These are phyloP conservation scores for Globisporangium megalacanthum DNA, from an alignment of 352 stramenopile species.

Conservation along the genomic window DNA sequence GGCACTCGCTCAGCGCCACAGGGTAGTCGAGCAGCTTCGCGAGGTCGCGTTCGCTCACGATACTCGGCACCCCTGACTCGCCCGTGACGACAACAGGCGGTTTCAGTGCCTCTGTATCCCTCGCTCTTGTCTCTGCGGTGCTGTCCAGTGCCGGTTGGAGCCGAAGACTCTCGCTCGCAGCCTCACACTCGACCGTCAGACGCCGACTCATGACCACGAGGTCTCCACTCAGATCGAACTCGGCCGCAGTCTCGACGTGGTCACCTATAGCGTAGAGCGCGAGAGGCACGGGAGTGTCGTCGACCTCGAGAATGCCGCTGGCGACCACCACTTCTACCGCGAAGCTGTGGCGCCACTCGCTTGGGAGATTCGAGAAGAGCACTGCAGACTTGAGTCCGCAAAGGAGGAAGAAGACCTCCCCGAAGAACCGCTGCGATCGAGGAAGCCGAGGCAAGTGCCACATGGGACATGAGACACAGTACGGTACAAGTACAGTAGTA, in stretches of 20 bases:
- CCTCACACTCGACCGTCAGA: constrained; percentile 17
- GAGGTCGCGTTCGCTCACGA: constrained; percentile 33
- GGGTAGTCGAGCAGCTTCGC: constrained; percentile 58
- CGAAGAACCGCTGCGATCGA: constrained; percentile 41
- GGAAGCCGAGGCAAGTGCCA: neutral
- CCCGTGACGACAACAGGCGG: neutral
- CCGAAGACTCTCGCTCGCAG: constrained; percentile 15
- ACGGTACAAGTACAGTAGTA: neutral
- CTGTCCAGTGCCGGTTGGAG: neutral
- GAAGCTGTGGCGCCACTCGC: constrained; percentile 37
- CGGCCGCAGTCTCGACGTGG: constrained; percentile 36
- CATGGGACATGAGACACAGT: too few species aligned
- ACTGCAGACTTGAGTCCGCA: constrained; percentile 54
- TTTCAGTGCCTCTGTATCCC: neutral
- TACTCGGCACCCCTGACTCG: neutral
- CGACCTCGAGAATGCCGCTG: constrained; percentile 27
- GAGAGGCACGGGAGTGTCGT: neutral
- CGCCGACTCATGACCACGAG: constrained; percentile 37
- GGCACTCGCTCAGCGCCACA: constrained; percentile 53
- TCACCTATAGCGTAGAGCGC: constrained; percentile 19
- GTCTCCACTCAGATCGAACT: constrained; percentile 39
- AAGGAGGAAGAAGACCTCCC: constrained; percentile 67
- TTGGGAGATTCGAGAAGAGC: constrained; percentile 62
- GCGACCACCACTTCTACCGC: constrained; percentile 26
- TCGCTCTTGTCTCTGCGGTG: neutral